Conservation (phyloP, 164 flowering plant genomes). For the Hamamelis virginiana region DNA sequence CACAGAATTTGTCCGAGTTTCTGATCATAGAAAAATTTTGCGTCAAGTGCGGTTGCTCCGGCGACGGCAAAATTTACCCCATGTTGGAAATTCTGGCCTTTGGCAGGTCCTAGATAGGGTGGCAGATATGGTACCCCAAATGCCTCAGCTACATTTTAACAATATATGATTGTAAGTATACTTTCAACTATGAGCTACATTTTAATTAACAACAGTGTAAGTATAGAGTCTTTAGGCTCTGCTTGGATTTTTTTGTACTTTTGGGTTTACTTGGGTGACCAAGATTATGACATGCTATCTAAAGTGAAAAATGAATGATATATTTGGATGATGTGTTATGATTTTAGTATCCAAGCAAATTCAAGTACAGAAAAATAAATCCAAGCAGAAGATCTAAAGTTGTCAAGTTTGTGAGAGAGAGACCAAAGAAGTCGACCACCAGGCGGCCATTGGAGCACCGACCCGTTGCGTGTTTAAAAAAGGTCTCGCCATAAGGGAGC, state of each 20-base stretch:
- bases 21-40: constrained; percentile 24
- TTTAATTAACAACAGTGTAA: no score
- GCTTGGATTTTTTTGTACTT: no score
- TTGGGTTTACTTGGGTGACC: no score
- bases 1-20: constrained; percentile 14
- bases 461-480: constrained; percentile 45
- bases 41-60: constrained; percentile 56
- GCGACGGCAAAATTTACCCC: constrained; percentile 69
- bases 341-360: no score
- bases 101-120: constrained; percentile 36
- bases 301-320: no score
- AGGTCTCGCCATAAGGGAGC: constrained; percentile 57
- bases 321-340: no score
- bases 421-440: constrained; percentile 60
- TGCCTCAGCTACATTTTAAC: constrained; percentile 43
- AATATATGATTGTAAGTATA: not conserved
- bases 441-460: constrained; percentile 64
- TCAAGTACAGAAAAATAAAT: no score
- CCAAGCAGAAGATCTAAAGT: no score
- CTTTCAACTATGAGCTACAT: no score
- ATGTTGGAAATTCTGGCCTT: constrained; percentile 12
- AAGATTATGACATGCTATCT: no score
- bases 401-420: no score
- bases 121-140: constrained; percentile 45
- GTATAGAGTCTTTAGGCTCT: no score